Percentiles rank a stretch among this genome's conserved stretches.
Conservation (phyloP, 1,139 yeast genomes). For the Sugiyamaella neomexicana region DNA sequence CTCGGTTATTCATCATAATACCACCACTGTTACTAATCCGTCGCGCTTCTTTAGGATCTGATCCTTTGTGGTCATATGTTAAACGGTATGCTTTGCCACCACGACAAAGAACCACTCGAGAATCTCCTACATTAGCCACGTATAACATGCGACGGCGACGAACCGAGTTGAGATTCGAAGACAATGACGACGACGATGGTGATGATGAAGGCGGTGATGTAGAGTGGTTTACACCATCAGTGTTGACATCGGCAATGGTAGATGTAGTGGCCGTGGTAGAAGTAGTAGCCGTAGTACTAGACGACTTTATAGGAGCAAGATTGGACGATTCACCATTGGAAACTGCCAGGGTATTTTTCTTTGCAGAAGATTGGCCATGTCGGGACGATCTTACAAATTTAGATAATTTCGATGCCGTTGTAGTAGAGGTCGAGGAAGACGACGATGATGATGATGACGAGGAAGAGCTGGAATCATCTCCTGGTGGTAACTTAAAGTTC, state of each 20-base stretch:
- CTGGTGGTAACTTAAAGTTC: background rate
- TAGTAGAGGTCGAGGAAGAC: slow-evolving; percentile 8
- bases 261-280: background rate
- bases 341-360: background rate
- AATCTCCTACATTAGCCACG: slow-evolving; percentile 95
- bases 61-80: slow-evolving; percentile 92
- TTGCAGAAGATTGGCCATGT: background rate
- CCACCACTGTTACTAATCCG: slow-evolving; percentile 84
- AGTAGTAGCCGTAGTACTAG: slow-evolving; percentile 3
- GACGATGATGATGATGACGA: slow-evolving; percentile 7
- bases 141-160: slow-evolving; percentile 59
- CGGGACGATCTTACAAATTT: slow-evolving; percentile 8
- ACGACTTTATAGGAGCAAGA: background rate
- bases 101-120: slow-evolving; percentile 77
- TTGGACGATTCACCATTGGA: background rate
- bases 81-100: slow-evolving; percentile 72
- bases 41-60: slow-evolving; percentile 72
- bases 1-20: slow-evolving; percentile 82
- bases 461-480: slow-evolving; percentile 9
- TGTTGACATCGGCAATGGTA: background rate
- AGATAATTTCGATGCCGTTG: slow-evolving; percentile 9
- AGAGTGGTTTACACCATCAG: background rate
- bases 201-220: background rate
- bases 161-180: background rate
- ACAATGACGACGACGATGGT: slow-evolving; percentile 4